phyloP scores from a whole-genome alignment of 805 yeast species.

The Yamadazyma kitorensis region DNA sequence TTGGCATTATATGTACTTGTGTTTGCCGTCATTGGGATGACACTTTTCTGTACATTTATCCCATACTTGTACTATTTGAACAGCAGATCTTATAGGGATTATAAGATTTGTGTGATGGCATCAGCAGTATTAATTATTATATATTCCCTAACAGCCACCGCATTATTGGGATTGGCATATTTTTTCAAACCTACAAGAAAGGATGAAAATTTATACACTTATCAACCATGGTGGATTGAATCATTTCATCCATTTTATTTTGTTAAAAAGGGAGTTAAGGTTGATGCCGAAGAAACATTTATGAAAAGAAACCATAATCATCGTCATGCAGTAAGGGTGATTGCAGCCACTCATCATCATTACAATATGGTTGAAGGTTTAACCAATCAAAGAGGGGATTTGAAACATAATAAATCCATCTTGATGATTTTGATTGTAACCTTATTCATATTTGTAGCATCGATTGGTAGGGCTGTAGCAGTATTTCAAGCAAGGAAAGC shows the following conservation, averaged over 20 bases:
- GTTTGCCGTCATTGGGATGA: conserved; percentile 57
- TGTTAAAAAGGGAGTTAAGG: conserved; percentile 50
- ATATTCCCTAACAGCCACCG: conserved; percentile 53
- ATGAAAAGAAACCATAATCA: conserved; percentile 46
- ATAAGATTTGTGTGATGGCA: conserved; percentile 53
- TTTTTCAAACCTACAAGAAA: conserved; percentile 51
- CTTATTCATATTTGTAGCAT: conserved; percentile 45
- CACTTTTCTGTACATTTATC: conserved; percentile 58
- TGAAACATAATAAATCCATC: conserved; percentile 53
- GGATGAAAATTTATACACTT: conserved; percentile 52
- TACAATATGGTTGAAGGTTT: conserved; percentile 27
- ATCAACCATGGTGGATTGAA: conserved; percentile 79
- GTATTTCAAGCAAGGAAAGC: conserved; percentile 30
- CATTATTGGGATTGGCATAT: conserved; percentile 50
- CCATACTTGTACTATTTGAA: conserved; percentile 59
- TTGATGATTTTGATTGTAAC: conserved; percentile 45
- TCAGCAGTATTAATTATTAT: conserved; percentile 29
- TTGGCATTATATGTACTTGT: conserved; percentile 51
- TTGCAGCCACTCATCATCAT: conserved; percentile 54
- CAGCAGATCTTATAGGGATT: conserved; percentile 42
- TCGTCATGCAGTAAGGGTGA: conserved; percentile 53
- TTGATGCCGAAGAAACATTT: conserved; percentile 44
- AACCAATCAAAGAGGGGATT: conserved; percentile 36
- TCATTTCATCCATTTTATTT: conserved; percentile 59
- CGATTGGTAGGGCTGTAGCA: conserved; percentile 49